Evolutionary conservation across 345 rosid genomes (phyloP).

Genomic region (Eucalyptus coolabah): DNA sequence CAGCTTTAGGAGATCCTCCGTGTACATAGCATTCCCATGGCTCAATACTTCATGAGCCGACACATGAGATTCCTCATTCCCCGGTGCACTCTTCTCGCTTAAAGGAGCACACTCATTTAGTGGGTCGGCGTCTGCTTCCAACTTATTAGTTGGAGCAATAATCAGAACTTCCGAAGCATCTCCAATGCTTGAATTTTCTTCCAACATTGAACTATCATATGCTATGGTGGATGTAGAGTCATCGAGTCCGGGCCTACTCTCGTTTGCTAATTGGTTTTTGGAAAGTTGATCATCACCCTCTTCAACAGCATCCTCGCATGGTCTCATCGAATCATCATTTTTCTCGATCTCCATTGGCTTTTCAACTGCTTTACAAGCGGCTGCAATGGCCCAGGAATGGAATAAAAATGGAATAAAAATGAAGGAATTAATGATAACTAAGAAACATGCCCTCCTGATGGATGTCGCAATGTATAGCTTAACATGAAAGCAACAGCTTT

Average conservation of each 20-base stretch:
- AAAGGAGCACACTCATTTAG: not conserved
- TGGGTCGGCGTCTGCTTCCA: not conserved
- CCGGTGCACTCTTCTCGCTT: not conserved
- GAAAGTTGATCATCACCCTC: not conserved
- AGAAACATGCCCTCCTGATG: not conserved
- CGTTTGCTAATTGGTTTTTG: not conserved
- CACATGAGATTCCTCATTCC: not conserved
- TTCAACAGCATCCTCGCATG: not conserved
- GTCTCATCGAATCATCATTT: not conserved
- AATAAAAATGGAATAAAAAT: not conserved
- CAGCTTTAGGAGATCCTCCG: not conserved
- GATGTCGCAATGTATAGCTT: not conserved
- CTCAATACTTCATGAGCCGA: not conserved
- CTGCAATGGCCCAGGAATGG: constrained; percentile 20
- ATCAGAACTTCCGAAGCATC: not conserved
- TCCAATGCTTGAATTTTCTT: not conserved
- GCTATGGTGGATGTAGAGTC: not conserved
- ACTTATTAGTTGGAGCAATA: not conserved
- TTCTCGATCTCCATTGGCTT: constrained; percentile 12
- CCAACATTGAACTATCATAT: not conserved
- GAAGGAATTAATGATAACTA: not conserved
- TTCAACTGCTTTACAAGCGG: constrained; percentile 19
- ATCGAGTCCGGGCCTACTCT: too few species aligned
- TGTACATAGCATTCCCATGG: not conserved
- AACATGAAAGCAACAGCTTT: not conserved